Percentiles rank a stretch among this genome's conserved stretches.
These are phyloP conservation scores for Rhizoclosmatium globosum DNA, from an alignment of 192 early-diverging fungal genomes.

Conservation along the genomic window DNA sequence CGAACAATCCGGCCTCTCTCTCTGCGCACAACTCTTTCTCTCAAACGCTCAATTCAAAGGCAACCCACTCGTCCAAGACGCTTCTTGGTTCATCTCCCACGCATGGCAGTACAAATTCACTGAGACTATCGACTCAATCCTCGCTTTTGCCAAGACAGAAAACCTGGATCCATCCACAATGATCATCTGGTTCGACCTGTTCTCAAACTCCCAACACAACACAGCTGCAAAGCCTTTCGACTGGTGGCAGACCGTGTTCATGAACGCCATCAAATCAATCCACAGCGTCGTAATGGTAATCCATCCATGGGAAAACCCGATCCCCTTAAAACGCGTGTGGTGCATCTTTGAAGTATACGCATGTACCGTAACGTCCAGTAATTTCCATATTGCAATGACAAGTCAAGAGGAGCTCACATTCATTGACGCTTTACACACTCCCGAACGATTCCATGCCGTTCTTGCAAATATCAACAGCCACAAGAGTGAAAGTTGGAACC, in stretches of 20 bases:
- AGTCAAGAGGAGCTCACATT: neutral
- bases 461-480: neutral
- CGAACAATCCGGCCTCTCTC: no score
- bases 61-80: neutral
- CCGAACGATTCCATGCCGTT: neutral
- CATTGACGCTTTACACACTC: neutral
- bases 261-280: conserved; percentile 38
- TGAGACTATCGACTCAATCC: conserved; percentile 34
- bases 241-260: conserved; percentile 40
- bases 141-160: neutral
- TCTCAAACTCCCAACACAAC: conserved; percentile 34
- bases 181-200: conserved; percentile 45
- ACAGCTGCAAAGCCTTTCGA: conserved; percentile 13
- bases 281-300: conserved; percentile 43
- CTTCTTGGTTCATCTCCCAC: conserved; percentile 41
- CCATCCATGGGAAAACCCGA: conserved; percentile 42
- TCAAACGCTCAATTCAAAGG: neutral
- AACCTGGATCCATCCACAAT: neutral
- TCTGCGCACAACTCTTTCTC: neutral
- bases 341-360: conserved; percentile 47
- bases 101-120: conserved; percentile 43
- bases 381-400: neutral
- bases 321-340: conserved; percentile 40
- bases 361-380: neutral
- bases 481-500: neutral